phyloP scores from a whole-genome alignment of 352 stramenopile genomes.

The Phytophthora colocasiae region DNA sequence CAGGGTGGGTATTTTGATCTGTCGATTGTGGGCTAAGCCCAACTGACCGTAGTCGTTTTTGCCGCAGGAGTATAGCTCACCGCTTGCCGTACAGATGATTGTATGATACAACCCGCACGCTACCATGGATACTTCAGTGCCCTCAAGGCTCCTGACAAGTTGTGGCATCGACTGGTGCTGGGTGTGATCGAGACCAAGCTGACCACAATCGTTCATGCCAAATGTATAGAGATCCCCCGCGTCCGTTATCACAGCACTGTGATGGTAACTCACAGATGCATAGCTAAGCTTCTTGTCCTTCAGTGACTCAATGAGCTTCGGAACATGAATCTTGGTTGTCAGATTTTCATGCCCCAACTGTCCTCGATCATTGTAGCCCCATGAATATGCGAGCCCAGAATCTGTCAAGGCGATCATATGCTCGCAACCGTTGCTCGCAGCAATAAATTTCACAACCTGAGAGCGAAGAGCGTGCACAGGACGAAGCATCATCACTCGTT shows the following conservation, averaged over 20 bases:
- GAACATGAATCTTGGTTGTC: constrained; percentile 84
- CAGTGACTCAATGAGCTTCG: constrained; percentile 85
- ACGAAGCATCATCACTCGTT: constrained; percentile 85
- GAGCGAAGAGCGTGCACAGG: constrained; percentile 81
- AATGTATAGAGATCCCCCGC: constrained; percentile 86
- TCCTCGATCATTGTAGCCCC: constrained; percentile 89
- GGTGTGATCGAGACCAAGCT: constrained; percentile 85
- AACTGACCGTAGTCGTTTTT: constrained; percentile 92
- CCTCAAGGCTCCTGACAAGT: constrained; percentile 77
- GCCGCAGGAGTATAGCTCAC: constrained; percentile 79
- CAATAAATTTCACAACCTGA: constrained; percentile 81
- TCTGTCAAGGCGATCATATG: constrained; percentile 89
- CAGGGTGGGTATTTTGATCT: constrained; percentile 72
- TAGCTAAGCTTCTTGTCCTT: constrained; percentile 86
- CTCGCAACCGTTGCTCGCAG: constrained; percentile 90
- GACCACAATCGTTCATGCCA: constrained; percentile 91
- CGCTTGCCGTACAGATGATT: constrained; percentile 70
- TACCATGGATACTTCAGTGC: constrained; percentile 79
- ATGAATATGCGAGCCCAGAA: constrained; percentile 82
- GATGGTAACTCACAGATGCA: constrained; percentile 87
- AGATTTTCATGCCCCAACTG: constrained; percentile 88
- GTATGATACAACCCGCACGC: constrained; percentile 88
- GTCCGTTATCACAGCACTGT: constrained; percentile 82
- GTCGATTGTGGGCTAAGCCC: constrained; percentile 77
- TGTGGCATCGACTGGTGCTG: constrained; percentile 78